Evolutionary conservation across 179 eudicot species (phyloP), one percentile per base, ranked within the genome.

Genomic region (Silene coronaria): DNA sequence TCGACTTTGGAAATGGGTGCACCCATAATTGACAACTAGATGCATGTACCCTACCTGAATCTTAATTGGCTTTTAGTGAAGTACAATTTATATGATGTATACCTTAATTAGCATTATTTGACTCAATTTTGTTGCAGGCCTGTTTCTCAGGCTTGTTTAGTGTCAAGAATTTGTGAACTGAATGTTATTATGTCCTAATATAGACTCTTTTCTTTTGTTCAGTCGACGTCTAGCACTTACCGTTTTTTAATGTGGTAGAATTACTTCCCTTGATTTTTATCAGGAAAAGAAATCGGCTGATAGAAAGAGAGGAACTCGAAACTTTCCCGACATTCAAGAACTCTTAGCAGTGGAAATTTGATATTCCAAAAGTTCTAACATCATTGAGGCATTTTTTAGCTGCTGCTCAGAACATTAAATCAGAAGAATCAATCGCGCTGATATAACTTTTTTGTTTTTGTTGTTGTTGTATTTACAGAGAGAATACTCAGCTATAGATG

Each of bases 401-500:
- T 12, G 16, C 9, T 9, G 16, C 14, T 45, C 51, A 12, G 51
- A 3, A 45, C 51, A 45, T 45, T 45, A 45, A 45, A 45, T 12
- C 51, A 45, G 67, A 62, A 26, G 30, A 62, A 24, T 62, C 17
- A 24, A 13, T 26, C 34, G 32, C 34, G 32, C 67, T 61, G 4
- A 22, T 8, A 22, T 12, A 22, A 16, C 9, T 22, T 22, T 61
- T 61, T 61, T 3, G 10, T 22, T 61, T 61, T 61, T 3, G 10
- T 6, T 23, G 26, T 12, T 23, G 30, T 66, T 66, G 48, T 67
- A 67, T 67, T 34, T 67, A 67, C 71, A 34, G 48, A 67, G 36
- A 36, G 51, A 67, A 65, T 30, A n/a, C 24, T 66, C 45, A 17
- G 19, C 32, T n/a, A 19, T 74, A 74, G 70, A 79, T 67, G 17